Base-by-base conservation (phyloP, 257 asterid genomes). In the Capsicum rhomboideum region DNA sequence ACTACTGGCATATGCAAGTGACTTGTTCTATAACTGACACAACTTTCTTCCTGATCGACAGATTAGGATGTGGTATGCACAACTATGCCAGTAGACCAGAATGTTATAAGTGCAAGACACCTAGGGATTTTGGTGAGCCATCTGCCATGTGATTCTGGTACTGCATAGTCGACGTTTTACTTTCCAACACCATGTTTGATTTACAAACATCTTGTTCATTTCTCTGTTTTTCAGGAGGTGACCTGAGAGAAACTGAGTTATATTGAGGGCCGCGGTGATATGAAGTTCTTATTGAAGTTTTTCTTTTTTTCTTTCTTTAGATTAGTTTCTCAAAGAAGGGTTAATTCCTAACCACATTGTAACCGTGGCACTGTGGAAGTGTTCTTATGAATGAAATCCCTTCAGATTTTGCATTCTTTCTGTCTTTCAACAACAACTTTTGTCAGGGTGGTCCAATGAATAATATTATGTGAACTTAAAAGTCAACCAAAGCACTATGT, bases 21-120 rank as follows among this genome's bases (percentile, higher is more conserved):
- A 18, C 50, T 7, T 66, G 74, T 29, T 29, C 7, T n/a, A 6
- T 44, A 40, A 17, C 52, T 83, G 40, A 46, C 17, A 23, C 28
- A 46, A 56, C 28, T 59, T 34, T 4, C n/a, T 77, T 23, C 21
- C 50, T 14, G 63, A 23, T 26, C 37, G 17, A 50, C 92, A 91
- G 98, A 46, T 6, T 46, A 46, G 80, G 80, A 46, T 74, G 80
- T 23, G 59, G 59, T 46, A 4, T 46, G 20, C 80, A 72, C 40
- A 72, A 72, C 84, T 94, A 93, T 82, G 97, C 98, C 31, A 89
- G 92, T 88, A 93, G 97, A 90, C 82, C 79, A 72, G 94, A 93
- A 89, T 93, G 98, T 74, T 91, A 83, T 55, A 93, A 90, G 83
- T 94, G 97, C 94, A 91, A 86, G 82, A 82, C 90, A 8, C 92